Conservation (phyloP, 192 early-diverging fungal genomes). For the Diversispora epigaea region DNA sequence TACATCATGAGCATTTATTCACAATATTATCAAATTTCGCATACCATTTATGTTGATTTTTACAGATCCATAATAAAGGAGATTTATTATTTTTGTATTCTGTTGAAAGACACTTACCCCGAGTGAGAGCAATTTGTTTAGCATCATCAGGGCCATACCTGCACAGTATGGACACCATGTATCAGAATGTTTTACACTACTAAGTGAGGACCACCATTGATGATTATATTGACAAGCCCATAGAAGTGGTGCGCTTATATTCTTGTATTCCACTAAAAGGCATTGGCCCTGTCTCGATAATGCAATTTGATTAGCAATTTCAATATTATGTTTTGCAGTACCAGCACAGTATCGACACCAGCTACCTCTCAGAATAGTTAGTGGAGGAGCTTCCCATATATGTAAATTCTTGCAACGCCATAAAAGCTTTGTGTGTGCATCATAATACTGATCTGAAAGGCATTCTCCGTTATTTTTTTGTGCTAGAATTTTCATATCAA, state of each 20-base stretch:
- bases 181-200: constrained; percentile 14
- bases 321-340: background rate
- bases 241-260: background rate
- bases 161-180: background rate
- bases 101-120: constrained; percentile 4
- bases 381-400: background rate
- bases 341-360: too few species aligned
- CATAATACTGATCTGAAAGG: constrained; percentile 2
- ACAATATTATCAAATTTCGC: constrained; percentile 4
- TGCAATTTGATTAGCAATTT: constrained; percentile 6
- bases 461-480: too few species aligned
- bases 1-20: constrained; percentile 4
- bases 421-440: background rate
- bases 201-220: background rate
- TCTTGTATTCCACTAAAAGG: constrained; percentile 9
- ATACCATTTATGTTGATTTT: background rate
- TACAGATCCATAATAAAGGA: constrained; percentile 11
- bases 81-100: background rate
- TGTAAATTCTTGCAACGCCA: background rate
- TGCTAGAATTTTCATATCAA: too few species aligned
- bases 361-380: constrained; percentile 5
- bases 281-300: background rate
- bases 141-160: background rate
- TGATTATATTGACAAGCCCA: background rate
- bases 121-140: constrained; percentile 4